phyloP scores from a whole-genome alignment of 495 filamentous ascomycete genomes.

The Acidiella bohemica region DNA sequence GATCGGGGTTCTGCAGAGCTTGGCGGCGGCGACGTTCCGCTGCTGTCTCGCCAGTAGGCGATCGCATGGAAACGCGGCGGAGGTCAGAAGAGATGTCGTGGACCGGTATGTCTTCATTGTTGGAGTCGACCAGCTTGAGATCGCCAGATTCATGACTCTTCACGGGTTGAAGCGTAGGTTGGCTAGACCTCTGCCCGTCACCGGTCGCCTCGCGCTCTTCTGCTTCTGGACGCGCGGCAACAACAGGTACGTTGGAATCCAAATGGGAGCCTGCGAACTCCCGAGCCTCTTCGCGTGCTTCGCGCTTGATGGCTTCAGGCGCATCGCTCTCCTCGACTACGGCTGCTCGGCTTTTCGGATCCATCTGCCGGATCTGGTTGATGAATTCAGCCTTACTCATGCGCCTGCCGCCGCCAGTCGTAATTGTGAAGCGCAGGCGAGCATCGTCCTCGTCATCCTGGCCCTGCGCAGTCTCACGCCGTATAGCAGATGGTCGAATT shows the following conservation, averaged over 20 bases:
- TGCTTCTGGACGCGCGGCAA: neutral
- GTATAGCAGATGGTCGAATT: neutral
- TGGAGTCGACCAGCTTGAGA: slow-evolving; percentile 24
- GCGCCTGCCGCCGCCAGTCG: slow-evolving; percentile 54
- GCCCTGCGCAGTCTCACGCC: neutral
- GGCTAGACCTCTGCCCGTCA: slow-evolving; percentile 5
- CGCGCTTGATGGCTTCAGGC: slow-evolving; percentile 40
- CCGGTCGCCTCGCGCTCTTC: neutral
- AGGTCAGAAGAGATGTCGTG: slow-evolving; percentile 26
- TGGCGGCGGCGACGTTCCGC: slow-evolving; percentile 29
- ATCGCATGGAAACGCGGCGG: neutral
- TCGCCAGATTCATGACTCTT: slow-evolving; percentile 17
- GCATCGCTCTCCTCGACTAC: slow-evolving; percentile 55
- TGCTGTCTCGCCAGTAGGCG: slow-evolving; percentile 18
- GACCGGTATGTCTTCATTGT: slow-evolving; percentile 24
- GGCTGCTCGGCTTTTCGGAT: slow-evolving; percentile 59
- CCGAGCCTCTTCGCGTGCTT: slow-evolving; percentile 43
- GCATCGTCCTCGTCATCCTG: slow-evolving; percentile 55
- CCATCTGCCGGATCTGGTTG: slow-evolving; percentile 62
- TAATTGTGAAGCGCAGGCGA: slow-evolving; percentile 77
- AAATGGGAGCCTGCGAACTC: slow-evolving; percentile 30
- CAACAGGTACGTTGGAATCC: slow-evolving; percentile 5
- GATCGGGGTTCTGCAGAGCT: slow-evolving; percentile 11
- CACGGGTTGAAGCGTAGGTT: slow-evolving; percentile 19
- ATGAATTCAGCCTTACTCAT: slow-evolving; percentile 93